A percentile compares a stretch with the other conserved stretches of the same genome.
Evolutionary conservation across 2,329 filamentous ascomycete species (phyloP).

Genomic region (Pseudocercospora eumusae): DNA sequence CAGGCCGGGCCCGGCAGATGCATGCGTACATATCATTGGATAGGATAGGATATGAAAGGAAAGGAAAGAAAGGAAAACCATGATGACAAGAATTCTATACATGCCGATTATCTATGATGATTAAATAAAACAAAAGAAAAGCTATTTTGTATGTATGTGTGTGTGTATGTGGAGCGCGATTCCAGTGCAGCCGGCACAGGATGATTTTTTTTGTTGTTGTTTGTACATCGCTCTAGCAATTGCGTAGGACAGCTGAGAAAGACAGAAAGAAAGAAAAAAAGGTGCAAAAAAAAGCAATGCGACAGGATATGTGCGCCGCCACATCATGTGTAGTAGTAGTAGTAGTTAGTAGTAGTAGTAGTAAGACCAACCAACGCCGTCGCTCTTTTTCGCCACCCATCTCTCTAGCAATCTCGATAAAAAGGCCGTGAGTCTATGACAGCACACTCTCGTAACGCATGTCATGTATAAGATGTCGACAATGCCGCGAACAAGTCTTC

Average conservation of each 20-base stretch:
- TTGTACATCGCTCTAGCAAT: conserved; percentile 2
- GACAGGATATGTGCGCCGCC: conserved; percentile 1
- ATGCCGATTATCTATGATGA: no score
- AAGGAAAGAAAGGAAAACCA: no score
- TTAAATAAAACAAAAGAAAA: no score
- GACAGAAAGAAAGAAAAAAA: no score
- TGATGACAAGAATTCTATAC: no score
- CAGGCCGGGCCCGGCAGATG: no score
- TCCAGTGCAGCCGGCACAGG: background rate
- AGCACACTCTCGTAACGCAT: background rate
- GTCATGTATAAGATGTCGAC: background rate
- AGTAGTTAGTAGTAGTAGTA: no score
- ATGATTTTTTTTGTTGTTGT: no score
- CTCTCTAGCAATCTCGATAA: conserved; percentile 6
- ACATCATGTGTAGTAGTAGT: background rate
- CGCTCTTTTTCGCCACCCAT: conserved; percentile 3
- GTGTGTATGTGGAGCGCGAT: no score
- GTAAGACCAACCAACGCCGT: conserved; percentile 4
- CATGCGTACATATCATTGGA: no score
- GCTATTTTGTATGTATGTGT: no score
- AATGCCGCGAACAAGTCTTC: background rate
- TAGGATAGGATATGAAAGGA: no score
- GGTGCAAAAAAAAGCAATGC: background rate
- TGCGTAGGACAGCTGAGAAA: background rate
- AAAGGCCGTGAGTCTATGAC: conserved; percentile 3